Base-by-base conservation (phyloP, 2,329 filamentous ascomycete species). In the Cordyceps farinosa region DNA sequence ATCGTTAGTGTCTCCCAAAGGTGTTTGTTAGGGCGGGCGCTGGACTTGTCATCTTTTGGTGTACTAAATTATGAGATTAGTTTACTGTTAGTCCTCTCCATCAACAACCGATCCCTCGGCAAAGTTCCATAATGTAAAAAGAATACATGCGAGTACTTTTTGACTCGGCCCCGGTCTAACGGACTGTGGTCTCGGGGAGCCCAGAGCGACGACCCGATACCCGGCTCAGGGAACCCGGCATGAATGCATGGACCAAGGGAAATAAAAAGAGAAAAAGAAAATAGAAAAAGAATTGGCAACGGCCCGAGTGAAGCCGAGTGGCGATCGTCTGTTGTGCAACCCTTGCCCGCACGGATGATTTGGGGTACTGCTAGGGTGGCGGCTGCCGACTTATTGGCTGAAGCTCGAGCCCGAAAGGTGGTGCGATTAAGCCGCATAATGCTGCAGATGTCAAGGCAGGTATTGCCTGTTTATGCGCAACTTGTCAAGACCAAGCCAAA, bases 251-350 rank as follows among this genome's bases (percentile, higher is more conserved):
- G 38, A 5, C 22, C 51, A 40, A 54, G 22, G 30, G 13, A 29
- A 29, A 27, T 22, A 22, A 22, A 22, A 22, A 22, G 22, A 22
- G 22, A 22, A 22, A 22, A 22, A 1, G 22, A 5, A 40, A 40
- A 40, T 3, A 9, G 15, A 40, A 40, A 15, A 48, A 15, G 17
- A 9, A 51, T 44, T 30, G 57, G 47, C 36, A 60, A 52, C 57
- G 57, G 44, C 57, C 47, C 47, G 57, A 27, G 48, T 27, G 36
- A 60, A 27, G 27, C 47, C 47, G 27, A 50, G 13, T 30, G 36
- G 36, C 47, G 48, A 53, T 61, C 58, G 48, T 61, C 58, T 38
- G 58, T 61, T 44, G 58, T 61, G 48, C 22, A 22, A 32, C 48
- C 48, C 40, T 52, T 22, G 38, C 27, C 44, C 58, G n/a, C 58